Evolutionary conservation across 2,329 filamentous ascomycete species (phyloP), one percentile per base, ranked within the genome.

Genomic region (Neonectria magnoliae): DNA sequence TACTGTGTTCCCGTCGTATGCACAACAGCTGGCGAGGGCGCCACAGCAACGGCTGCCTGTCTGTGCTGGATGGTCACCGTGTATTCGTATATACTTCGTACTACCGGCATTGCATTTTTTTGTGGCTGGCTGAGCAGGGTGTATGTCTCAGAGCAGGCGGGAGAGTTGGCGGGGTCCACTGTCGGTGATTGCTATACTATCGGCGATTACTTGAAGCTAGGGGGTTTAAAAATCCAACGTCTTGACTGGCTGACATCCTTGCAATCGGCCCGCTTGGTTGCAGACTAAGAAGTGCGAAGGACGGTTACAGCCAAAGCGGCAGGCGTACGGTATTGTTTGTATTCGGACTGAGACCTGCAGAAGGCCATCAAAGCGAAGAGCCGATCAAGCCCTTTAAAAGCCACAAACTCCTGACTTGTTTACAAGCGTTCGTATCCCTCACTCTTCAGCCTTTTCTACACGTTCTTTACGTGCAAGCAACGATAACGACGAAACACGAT

Each of bases 401-500:
- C 36, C 36, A 38, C 16, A 8, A 38, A 16, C 36, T 14, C 36
- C 3, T 5, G 36, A n/a, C 14, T 16, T 16, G 36, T 3, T n/a
- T 8, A 16, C 2, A 6, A 38, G 5, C 14, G 6, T 38, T n/a
- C 36, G 2, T 16, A 38, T 38, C 36, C 3, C 25, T 25, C 29
- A 29, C 14, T 8, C 16, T 36, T 3, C 36, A 16, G 6, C 14
- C 36, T 3, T 38, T 36, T 38, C 14, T 6, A 8, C 36, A 38
- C 14, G 8, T 6, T 6, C 36, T 38, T 38, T 38, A 7, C 14
- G 14, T 38, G 14, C 14, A 38, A 38, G 36, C 36, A 16, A 16
- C 2, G 2, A 38, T 3, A 38, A n/a, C 14, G 5, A 38, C 14
- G 16, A 38, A 4, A 7, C 31, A 61, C 48, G 7, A 69, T 73